These are phyloP conservation scores for Magnusiomyces fungicola DNA, from an alignment of 1,139 yeast species.

Conservation along the genomic window DNA sequence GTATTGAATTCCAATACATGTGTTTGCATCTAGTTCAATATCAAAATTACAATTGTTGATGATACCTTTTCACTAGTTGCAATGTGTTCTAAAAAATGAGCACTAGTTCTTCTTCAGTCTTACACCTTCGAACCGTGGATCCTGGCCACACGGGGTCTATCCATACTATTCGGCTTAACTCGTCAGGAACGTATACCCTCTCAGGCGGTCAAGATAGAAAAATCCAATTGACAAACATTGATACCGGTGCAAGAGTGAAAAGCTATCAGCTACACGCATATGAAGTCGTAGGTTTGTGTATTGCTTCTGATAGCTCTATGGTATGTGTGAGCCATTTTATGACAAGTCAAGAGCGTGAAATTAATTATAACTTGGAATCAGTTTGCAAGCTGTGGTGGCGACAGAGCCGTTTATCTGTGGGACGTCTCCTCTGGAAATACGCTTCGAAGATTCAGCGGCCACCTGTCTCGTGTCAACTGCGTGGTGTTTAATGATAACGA, in stretches of 20 bases:
- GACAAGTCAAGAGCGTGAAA: background rate
- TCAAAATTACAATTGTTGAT: too few species aligned
- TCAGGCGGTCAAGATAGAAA: constrained; percentile 30
- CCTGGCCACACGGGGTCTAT: constrained; percentile 25
- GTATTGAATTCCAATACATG: too few species aligned
- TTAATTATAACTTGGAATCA: background rate
- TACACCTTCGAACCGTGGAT: background rate
- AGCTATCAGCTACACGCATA: constrained; percentile 28
- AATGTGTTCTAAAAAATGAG: too few species aligned
- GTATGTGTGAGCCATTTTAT: constrained; percentile 5
- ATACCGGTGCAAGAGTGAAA: constrained; percentile 22
- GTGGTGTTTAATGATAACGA: constrained; percentile 27
- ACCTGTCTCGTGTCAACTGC: constrained; percentile 29
- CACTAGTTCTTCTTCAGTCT: too few species aligned
- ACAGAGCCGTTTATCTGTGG: constrained; percentile 32
- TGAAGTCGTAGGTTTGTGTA: constrained; percentile 30
- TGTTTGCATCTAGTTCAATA: too few species aligned
- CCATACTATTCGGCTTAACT: constrained; percentile 27
- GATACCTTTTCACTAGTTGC: too few species aligned
- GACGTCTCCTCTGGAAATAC: constrained; percentile 29
- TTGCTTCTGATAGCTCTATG: constrained; percentile 26
- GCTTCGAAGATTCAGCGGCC: constrained; percentile 28
- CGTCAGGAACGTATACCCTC: constrained; percentile 28
- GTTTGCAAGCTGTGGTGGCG: constrained; percentile 35
- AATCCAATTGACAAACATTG: constrained; percentile 29